Conservation (phyloP, 805 yeast species). For the Nakazawaea anatomiae region DNA sequence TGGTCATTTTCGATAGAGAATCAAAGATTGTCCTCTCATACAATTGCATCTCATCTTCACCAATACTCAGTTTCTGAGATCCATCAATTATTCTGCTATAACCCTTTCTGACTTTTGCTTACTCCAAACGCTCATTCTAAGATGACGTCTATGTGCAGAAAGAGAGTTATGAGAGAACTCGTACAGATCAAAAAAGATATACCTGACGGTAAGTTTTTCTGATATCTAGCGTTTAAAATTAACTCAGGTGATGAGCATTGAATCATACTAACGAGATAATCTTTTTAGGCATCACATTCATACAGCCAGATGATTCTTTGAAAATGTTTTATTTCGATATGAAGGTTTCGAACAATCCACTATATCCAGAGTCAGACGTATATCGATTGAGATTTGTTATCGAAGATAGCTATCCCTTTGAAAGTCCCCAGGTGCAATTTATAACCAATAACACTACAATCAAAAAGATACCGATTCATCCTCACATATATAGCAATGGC, state of each 20-base stretch:
- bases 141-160: conserved; percentile 16
- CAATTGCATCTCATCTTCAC: too few species aligned
- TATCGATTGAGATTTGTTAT: conserved; percentile 40
- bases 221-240: too few species aligned
- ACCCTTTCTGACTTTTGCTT: neutral
- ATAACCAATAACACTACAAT: conserved; percentile 19
- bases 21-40: too few species aligned
- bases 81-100: too few species aligned
- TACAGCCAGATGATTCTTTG: conserved; percentile 23
- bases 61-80: too few species aligned
- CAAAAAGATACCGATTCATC: conserved; percentile 54
- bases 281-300: conserved; percentile 21
- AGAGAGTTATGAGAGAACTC: conserved; percentile 20
- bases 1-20: too few species aligned
- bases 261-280: too few species aligned
- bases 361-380: conserved; percentile 28
- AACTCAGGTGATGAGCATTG: neutral
- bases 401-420: conserved; percentile 47
- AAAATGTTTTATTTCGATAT: conserved; percentile 30
- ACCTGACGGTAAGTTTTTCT: conserved; percentile 5
- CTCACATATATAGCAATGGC: conserved; percentile 71
- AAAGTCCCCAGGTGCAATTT: conserved; percentile 53
- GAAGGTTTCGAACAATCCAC: conserved; percentile 25
- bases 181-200: conserved; percentile 11
- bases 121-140: neutral